phyloP scores from a whole-genome alignment of 805 yeast genomes.

The Scheffersomyces coipomensis region DNA sequence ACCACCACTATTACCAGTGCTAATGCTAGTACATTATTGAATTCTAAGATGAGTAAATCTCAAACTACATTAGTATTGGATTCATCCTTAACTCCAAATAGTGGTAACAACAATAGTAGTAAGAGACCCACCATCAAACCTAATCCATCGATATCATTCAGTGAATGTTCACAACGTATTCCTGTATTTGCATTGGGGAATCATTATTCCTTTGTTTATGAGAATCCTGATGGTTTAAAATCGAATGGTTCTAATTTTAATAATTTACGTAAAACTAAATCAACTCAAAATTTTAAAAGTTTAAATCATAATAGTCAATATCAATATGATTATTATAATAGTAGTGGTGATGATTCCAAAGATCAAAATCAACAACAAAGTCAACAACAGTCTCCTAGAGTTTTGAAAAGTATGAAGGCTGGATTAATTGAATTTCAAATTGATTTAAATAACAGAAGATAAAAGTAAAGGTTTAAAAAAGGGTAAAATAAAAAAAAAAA shows the following conservation, averaged over 20 bases:
- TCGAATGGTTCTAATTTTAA: slow-evolving; percentile 4
- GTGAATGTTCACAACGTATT: slow-evolving; percentile 13
- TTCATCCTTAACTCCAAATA: slow-evolving; percentile 1
- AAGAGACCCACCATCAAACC: slow-evolving; percentile 1
- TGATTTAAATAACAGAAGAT: slow-evolving; percentile 12
- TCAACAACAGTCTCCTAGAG: slow-evolving; percentile 7
- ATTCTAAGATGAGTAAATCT: slow-evolving; percentile 7
- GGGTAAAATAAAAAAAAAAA: no score
- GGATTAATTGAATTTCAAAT: slow-evolving; percentile 26
- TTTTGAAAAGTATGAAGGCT: slow-evolving; percentile 23
- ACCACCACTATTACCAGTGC: not conserved
- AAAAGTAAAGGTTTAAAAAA: no score
- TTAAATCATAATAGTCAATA: slow-evolving; percentile 3
- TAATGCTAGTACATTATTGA: not conserved
- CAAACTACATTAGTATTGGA: not conserved
- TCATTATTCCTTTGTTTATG: slow-evolving; percentile 19
- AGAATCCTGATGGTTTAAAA: slow-evolving; percentile 8
- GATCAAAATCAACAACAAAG: not conserved
- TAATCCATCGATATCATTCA: slow-evolving; percentile 8
- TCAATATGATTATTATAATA: slow-evolving; percentile 4
- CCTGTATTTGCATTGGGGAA: slow-evolving; percentile 13
- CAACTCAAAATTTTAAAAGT: slow-evolving; percentile 1
- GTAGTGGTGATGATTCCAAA: not conserved
- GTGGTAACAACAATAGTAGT: no score
- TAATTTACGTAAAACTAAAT: slow-evolving; percentile 5